Base-by-base conservation (phyloP, 2,329 filamentous ascomycete species). In the Trichoderma polysporum region DNA sequence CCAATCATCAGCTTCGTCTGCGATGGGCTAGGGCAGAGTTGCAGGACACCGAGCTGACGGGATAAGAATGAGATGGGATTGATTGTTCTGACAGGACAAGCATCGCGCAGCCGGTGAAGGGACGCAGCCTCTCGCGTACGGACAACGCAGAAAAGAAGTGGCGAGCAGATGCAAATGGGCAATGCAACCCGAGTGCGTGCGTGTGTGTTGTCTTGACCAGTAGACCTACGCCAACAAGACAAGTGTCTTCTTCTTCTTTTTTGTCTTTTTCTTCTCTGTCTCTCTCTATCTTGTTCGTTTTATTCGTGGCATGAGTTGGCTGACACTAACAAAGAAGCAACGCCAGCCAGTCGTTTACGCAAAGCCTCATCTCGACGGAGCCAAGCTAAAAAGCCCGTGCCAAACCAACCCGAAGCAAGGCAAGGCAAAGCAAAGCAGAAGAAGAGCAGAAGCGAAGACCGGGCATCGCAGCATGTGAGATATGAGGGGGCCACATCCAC, bases 151-250 rank as follows among this genome's bases (percentile, higher is more conserved):
- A 31, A n/a, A 19, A 29, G 9, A 33, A 13, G n/a, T 10, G 39
- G 29, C 17, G 27, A 37, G 27, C 41, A 45, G 9, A n/a, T 47
- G 56, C 31, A 47, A 33, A 45, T 45, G n/a, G n/a, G 41, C 41
- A 45, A 45, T 45, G 41, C 41, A 45, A 22, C 41, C n/a, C n/a
- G 41, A 45, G 41, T 45, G 22, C 41, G 41, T 45, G 41, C 41
- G 41, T 10, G 41, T 45, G 41, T 19, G 41, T 10, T 4, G 41
- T 45, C 41, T 59, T n/a, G 58, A 27, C 58, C 58, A 61, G 58
- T 61, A 61, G 45, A 33, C 31, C 58, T 19, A 41, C 22, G 58
- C 58, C 58, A 61, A 22, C 58, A 35, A 50, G 47, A n/a, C 41
- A 27, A 2, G 29, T 29, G 57, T 37, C 33, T 50, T n/a, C 9